phyloP scores from a whole-genome alignment of 2,329 filamentous ascomycete species.

The Xylaria sp. region DNA sequence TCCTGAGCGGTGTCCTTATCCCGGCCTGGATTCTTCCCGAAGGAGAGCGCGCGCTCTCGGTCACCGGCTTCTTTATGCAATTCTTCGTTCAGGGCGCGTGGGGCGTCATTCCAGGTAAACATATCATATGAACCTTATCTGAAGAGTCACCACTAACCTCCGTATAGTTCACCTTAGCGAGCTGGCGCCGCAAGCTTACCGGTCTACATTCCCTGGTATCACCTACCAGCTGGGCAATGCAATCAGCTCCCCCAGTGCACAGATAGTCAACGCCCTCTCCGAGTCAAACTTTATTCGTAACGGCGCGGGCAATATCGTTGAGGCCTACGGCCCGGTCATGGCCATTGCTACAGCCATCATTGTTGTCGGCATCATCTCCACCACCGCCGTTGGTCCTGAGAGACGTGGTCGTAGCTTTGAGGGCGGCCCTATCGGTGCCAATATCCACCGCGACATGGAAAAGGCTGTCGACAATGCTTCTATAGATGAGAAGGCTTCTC shows the following conservation, averaged over 20 bases:
- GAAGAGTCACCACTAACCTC: slow-evolving; percentile 13
- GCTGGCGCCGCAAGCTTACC: slow-evolving; percentile 75
- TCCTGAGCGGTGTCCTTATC: slow-evolving; percentile 71
- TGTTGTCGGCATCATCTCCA: slow-evolving; percentile 73
- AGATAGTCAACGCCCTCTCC: slow-evolving; percentile 81
- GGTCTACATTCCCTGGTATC: slow-evolving; percentile 76
- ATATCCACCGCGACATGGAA: slow-evolving; percentile 47
- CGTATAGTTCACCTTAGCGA: slow-evolving; percentile 73
- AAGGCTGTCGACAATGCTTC: slow-evolving; percentile 47
- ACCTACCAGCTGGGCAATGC: slow-evolving; percentile 82
- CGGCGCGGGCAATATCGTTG: slow-evolving; percentile 65
- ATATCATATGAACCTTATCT: neutral
- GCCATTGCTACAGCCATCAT: slow-evolving; percentile 82
- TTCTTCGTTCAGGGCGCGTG: slow-evolving; percentile 75
- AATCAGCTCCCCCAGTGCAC: slow-evolving; percentile 76
- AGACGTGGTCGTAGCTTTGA: slow-evolving; percentile 78
- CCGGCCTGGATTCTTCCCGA: slow-evolving; percentile 77
- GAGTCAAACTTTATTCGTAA: slow-evolving; percentile 69
- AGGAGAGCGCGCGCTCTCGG: slow-evolving; percentile 69
- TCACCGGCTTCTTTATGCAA: slow-evolving; percentile 75
- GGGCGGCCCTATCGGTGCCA: slow-evolving; percentile 61
- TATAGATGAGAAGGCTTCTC: slow-evolving; percentile 37
- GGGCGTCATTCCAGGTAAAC: slow-evolving; percentile 70
- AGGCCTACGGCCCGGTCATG: slow-evolving; percentile 81
- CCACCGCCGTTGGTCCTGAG: slow-evolving; percentile 78